phyloP scores from a whole-genome alignment of 2,329 filamentous ascomycete species.

The Cladosporium cucumerinum region DNA sequence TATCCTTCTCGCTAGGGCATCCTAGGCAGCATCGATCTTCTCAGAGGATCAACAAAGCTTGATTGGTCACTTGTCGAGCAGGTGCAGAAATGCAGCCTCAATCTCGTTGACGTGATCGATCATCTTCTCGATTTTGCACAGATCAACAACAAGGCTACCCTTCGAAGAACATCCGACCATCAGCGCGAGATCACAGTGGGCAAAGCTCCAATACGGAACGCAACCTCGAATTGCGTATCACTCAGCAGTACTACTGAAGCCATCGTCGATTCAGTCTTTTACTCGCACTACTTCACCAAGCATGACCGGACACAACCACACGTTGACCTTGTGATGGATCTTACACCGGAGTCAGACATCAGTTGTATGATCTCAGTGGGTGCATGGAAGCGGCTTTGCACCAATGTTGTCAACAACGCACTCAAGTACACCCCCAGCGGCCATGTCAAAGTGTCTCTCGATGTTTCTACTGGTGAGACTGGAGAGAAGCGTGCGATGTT shows the following conservation, averaged over 20 bases:
- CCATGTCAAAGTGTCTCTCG: constrained; percentile 8
- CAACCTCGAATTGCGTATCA: background rate
- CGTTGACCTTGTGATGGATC: constrained; percentile 25
- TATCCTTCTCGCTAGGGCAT: constrained; percentile 35
- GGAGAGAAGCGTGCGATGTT: background rate
- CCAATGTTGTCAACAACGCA: constrained; percentile 23
- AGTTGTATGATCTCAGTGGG: constrained; percentile 10
- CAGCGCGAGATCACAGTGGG: background rate
- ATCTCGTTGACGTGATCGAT: constrained; percentile 35
- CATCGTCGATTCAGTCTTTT: constrained; percentile 51
- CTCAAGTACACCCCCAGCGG: constrained; percentile 22
- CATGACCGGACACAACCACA: constrained; percentile 40
- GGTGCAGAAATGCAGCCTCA: constrained; percentile 35
- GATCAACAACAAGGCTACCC: constrained; percentile 37
- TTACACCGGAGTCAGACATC: constrained; percentile 29
- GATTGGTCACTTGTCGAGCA: constrained; percentile 14
- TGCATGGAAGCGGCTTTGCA: constrained; percentile 20
- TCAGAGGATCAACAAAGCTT: constrained; percentile 37
- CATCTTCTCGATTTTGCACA: constrained; percentile 40
- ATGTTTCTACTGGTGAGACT: background rate
- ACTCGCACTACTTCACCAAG: constrained; percentile 16
- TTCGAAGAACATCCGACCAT: constrained; percentile 26
- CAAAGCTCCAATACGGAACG: background rate
- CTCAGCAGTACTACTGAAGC: constrained; percentile 44
- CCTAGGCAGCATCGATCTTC: constrained; percentile 45